Base-by-base conservation (phyloP, 306 rosid genomes). In the Crotalaria pallida region DNA sequence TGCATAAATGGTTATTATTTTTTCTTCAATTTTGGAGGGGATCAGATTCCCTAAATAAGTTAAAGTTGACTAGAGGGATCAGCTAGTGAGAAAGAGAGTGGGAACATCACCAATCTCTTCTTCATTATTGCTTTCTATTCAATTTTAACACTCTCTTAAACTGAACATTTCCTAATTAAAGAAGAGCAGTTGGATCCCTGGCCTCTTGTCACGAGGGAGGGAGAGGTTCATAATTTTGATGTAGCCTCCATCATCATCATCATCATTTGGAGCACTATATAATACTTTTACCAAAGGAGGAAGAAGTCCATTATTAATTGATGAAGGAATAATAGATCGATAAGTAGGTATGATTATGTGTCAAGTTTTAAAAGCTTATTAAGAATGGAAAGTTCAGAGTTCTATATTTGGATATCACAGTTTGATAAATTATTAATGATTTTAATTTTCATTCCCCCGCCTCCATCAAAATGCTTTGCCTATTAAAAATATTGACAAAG, bases 211-310 rank as follows among this genome's bases (percentile, higher is more conserved):
- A 67, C 72, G 58, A 73, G 68, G 70, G 76, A 66, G 59, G 67
- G 33, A 48, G 33, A 48, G 76, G 69, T 63, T 84, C 76, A 47
- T 59, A 60, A 76, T 49, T 67, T 34, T 82, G 48, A 49, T 73
- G 36, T 9, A 55, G 60, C 65, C 69, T 75, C 71, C 79, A 81
- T 81, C 81, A 79, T 77, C 69, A 79, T 66, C 66, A 41, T 81
- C 81, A 79, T 77, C 69, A 79, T 66, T 69, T 33, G 74, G 61
- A 40, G 66, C 82, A 59, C 73, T 69, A 38, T 60, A 77, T 81
- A 44, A 53, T 53, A 26, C 16, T 70, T 23, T 61, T 69, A 29
- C 49, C 55, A 45, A 67, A 13, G 74, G 87, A 66, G 61, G 84
- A 67, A 65, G 84, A 78, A 81, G n/a, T 38, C 60, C 79, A 77